Evolutionary conservation across 768 basidiomycete species (phyloP), one percentile per base, ranked within the genome.

Genomic region (Agaricus blazei): DNA sequence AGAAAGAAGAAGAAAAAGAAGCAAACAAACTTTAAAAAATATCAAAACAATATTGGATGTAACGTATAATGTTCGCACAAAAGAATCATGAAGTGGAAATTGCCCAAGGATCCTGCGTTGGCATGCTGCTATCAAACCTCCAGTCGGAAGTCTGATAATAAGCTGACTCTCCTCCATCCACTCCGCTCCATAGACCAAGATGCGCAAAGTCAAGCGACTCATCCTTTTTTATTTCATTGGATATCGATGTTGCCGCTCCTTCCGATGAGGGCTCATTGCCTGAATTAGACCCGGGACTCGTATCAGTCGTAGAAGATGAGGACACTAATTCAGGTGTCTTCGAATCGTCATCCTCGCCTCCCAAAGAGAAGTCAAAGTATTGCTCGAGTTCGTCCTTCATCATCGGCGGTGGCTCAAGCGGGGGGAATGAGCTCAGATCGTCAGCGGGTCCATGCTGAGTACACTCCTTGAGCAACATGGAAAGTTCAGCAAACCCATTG

Each of bases 91-190:
- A 80, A 61, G 75, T 76, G 70, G 75, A 84, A 63, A 90, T 83
- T 31, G 85, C 85, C 89, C 89, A 91, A 24, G 86, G 76, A 5
- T 90, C 88, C 59, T 76, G 64, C 42, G 79, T 70, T 57, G 77
- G 70, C 87, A 90, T 88, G 36, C 75, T 65, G 60, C 79, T 76
- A 52, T 88, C 88, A 81, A 82, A 91, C 70, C 87, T 90, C 84
- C 84, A 91, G 41, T 78, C 77, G 51, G 69, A 70, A 27, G 75
- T 60, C 60, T 79, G 76, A 70, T 81, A 90, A 65, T 85, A 89
- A 46, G 84, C 76, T 15, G 81, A 79, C 71, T 89, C 87, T 50
- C 88, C 87, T 41, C 86, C 86, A 62, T 89, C 86, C 36, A 90
- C 81, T 67, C 87, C 87, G 64, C 82, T 81, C 73, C 81, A 83